Conservation (phyloP, 2,329 filamentous ascomycete species). For the Ophiobolus disseminans region DNA sequence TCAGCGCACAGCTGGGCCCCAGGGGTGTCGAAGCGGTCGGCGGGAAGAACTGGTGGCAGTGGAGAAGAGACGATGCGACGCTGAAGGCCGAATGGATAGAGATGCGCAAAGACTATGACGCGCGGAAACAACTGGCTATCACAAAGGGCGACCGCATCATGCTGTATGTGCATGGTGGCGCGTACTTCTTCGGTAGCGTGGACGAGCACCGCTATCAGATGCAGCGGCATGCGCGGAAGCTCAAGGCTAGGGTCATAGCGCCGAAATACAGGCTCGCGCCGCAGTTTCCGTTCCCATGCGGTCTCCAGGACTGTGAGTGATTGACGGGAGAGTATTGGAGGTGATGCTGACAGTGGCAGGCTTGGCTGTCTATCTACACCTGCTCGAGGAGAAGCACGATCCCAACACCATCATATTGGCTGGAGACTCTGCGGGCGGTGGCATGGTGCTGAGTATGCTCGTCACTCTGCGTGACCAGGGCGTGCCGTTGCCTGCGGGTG, state of each 20-base stretch:
- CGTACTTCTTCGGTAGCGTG: conserved; percentile 93
- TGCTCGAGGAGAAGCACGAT: conserved; percentile 74
- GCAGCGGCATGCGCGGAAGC: conserved; percentile 91
- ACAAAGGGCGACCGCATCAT: conserved; percentile 74
- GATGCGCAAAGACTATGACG: conserved; percentile 82
- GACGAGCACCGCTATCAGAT: conserved; percentile 98
- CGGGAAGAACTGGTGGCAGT: conserved; percentile 79
- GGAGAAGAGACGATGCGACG: conserved; percentile 69
- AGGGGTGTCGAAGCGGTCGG: conserved; percentile 78
- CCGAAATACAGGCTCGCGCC: conserved; percentile 85
- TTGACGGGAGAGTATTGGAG: background rate
- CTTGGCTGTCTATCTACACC: conserved; percentile 82
- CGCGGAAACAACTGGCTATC: conserved; percentile 68
- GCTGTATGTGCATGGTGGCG: conserved; percentile 92
- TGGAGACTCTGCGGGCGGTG: conserved; percentile 91
- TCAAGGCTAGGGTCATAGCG: conserved; percentile 88
- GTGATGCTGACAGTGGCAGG: conserved; percentile 21
- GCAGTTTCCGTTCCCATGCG: conserved; percentile 95
- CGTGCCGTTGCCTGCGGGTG: conserved; percentile 85
- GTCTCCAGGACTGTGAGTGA: conserved; percentile 76
- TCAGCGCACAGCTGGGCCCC: conserved; percentile 77
- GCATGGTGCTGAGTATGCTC: conserved; percentile 83
- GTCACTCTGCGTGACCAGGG: conserved; percentile 82
- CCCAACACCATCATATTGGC: conserved; percentile 84
- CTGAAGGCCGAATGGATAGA: conserved; percentile 94